These are phyloP conservation scores for Clarkia xantiana DNA, from an alignment of 345 rosid species.

Conservation along the genomic window DNA sequence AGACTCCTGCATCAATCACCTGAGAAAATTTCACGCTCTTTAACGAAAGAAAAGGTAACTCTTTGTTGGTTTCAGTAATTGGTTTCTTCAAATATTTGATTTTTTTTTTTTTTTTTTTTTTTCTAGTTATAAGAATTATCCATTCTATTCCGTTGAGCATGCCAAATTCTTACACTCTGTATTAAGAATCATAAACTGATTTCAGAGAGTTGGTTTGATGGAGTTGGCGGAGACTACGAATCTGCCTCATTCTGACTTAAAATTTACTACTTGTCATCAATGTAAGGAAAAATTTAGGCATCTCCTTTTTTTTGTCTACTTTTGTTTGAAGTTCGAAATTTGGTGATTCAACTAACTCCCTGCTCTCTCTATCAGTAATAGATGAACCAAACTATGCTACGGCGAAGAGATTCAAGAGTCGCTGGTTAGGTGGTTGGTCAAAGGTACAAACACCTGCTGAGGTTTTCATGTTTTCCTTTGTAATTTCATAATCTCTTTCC, in stretches of 20 bases:
- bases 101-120: too few relatives aligned
- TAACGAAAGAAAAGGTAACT: constrained; percentile 17
- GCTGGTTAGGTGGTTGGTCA: constrained; percentile 32
- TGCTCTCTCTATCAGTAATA: constrained; percentile 11
- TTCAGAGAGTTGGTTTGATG: constrained; percentile 6
- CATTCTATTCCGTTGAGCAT: not conserved
- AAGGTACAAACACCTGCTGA: constrained; percentile 1
- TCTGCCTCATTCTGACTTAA: constrained; percentile 15
- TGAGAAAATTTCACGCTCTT: constrained; percentile 12
- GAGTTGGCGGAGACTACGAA: constrained; percentile 1
- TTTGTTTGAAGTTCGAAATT: not conserved
- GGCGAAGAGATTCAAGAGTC: constrained; percentile 18
- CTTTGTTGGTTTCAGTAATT: not conserved
- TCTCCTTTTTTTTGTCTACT: not conserved
- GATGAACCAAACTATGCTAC: constrained; percentile 4
- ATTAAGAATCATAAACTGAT: constrained; percentile 1
- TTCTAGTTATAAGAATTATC: not conserved
- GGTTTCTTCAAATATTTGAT: not conserved
- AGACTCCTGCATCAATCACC: constrained; percentile 11
- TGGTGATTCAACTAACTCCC: constrained; percentile 1
- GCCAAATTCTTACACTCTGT: not conserved
- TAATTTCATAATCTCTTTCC: constrained; percentile 3
- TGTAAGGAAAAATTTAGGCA: not conserved
- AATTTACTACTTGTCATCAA: constrained; percentile 5
- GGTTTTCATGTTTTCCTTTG: constrained; percentile 14